Evolutionary conservation across 2,329 filamentous ascomycete species (phyloP).

Genomic region (Colletotrichum cordylinicola): DNA sequence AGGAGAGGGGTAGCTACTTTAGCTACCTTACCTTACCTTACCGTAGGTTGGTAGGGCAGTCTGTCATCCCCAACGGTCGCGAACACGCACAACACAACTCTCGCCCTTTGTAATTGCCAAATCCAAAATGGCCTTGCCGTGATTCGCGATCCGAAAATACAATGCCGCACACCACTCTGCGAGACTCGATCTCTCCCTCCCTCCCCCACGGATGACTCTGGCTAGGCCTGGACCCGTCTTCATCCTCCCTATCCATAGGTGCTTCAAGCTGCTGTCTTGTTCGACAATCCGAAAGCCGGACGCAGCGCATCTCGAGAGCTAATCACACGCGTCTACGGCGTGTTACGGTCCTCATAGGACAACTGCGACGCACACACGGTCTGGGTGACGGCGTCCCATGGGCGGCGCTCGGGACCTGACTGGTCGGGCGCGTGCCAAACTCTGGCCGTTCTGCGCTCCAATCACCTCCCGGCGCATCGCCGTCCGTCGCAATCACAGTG

Average conservation of each 20-base stretch:
- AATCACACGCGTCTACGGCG: neutral
- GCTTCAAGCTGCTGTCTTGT: neutral
- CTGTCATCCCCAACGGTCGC: neutral
- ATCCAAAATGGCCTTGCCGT: neutral
- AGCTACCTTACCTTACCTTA: neutral
- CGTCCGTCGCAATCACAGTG: neutral
- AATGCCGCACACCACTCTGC: neutral
- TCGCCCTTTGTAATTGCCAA: neutral
- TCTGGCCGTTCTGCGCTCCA: neutral
- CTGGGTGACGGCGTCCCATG: conserved; percentile 2
- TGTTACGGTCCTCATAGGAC: neutral
- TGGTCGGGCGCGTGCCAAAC: conserved; percentile 2
- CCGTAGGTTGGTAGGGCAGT: neutral
- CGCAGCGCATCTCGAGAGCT: neutral
- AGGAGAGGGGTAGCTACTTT: neutral
- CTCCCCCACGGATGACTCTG: neutral
- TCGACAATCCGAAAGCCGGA: neutral
- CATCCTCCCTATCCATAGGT: neutral
- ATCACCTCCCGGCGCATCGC: conserved; percentile 17
- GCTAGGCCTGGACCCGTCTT: neutral
- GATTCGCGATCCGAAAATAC: neutral
- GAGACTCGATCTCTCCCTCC: neutral
- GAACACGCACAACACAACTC: neutral
- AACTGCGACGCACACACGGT: neutral
- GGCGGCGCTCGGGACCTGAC: conserved; percentile 6